Conservation (phyloP, 495 filamentous ascomycete genomes). For the Trichoderma erinaceum region DNA sequence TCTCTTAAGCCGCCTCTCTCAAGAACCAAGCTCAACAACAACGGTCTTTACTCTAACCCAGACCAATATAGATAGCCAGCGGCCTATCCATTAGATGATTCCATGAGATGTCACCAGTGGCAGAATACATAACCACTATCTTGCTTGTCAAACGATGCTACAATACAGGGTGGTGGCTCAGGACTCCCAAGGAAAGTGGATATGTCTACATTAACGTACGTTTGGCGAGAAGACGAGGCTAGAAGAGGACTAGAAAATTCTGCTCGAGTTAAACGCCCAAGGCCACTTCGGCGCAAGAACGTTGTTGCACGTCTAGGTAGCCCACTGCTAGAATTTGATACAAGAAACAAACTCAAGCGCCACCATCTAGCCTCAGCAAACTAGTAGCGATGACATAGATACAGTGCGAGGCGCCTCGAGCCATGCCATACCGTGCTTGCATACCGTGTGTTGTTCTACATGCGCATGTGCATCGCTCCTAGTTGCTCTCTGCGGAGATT, state of each 20-base stretch:
- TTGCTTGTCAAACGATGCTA: no score
- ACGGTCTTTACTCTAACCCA: no score
- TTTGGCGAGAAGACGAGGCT: neutral
- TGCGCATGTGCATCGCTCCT: neutral
- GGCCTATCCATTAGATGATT: neutral
- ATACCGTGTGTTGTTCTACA: neutral
- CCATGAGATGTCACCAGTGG: no score
- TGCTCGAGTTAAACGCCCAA: neutral
- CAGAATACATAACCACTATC: no score
- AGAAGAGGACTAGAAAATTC: constrained; percentile 11
- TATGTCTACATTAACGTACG: neutral
- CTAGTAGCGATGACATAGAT: neutral
- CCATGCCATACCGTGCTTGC: neutral
- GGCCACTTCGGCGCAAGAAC: neutral
- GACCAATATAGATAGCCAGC: neutral
- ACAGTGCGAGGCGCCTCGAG: constrained; percentile 1
- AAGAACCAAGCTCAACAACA: no score
- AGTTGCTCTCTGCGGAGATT: neutral
- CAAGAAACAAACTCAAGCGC: neutral
- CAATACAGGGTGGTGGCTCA: no score
- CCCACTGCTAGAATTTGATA: neutral
- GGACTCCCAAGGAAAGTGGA: no score
- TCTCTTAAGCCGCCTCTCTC: no score
- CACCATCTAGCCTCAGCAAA: constrained; percentile 3
- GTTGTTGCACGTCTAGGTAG: neutral